These are phyloP conservation scores for Trypanosoma boissoni DNA, from an alignment of 208 protist species.

Conservation along the genomic window DNA sequence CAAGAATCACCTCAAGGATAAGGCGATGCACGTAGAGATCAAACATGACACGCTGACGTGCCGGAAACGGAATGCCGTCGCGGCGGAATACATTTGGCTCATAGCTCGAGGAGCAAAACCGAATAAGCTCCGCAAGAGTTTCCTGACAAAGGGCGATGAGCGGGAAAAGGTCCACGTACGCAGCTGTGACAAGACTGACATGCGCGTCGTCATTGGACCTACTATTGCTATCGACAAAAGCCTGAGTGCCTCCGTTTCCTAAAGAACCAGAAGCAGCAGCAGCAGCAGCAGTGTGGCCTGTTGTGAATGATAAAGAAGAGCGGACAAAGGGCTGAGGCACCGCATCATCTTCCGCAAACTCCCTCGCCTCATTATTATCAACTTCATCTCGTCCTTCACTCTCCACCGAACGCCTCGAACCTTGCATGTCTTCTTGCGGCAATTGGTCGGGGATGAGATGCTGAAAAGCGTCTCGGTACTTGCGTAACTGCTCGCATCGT, in stretches of 20 bases:
- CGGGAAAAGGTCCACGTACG: constrained; percentile 32
- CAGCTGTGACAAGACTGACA: background rate
- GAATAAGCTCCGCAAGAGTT: constrained; percentile 49
- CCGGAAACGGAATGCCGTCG: constrained; percentile 49
- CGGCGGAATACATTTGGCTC: constrained; percentile 46
- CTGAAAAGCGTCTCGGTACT: constrained; percentile 68
- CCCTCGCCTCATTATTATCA: background rate
- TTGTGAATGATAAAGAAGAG: no score
- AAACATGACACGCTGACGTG: constrained; percentile 70
- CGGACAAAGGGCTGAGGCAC: background rate
- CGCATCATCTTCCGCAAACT: background rate
- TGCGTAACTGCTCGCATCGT: constrained; percentile 41
- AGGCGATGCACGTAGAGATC: constrained; percentile 63
- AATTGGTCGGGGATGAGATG: no score
- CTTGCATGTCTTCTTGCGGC: no score
- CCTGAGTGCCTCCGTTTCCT: background rate
- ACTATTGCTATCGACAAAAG: background rate
- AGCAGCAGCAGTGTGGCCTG: no score
- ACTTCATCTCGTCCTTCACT: constrained; percentile 5
- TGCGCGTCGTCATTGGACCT: background rate
- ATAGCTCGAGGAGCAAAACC: constrained; percentile 52
- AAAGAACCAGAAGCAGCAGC: no score
- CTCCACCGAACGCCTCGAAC: background rate
- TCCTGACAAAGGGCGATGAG: constrained; percentile 48
- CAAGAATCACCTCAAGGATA: constrained; percentile 67